These are phyloP conservation scores for Chytridium lagenaria DNA, from an alignment of 371 early-diverging fungal genomes.

Conservation along the genomic window DNA sequence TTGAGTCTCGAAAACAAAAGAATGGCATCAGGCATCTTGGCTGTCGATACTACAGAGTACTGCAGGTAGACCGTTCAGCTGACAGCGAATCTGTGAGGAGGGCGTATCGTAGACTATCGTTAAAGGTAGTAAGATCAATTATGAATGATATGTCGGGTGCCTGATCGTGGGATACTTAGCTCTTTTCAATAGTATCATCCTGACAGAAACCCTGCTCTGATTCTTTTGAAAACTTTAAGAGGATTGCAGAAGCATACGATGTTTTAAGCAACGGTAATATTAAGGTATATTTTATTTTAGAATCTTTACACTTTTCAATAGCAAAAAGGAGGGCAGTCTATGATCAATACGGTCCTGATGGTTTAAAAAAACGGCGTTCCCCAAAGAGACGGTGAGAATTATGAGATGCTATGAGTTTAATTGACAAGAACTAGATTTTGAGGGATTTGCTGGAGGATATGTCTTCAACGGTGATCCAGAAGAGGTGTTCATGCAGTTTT, in stretches of 20 bases:
- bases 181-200: constrained; percentile 57
- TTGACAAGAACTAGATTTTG: too few species aligned
- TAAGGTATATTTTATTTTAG: background rate
- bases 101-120: constrained; percentile 61
- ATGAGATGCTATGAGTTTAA: too few species aligned
- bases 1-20: background rate
- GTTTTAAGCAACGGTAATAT: constrained; percentile 56
- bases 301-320: constrained; percentile 17
- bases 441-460: constrained; percentile 56
- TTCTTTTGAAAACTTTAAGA: constrained; percentile 53
- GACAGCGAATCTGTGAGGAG: constrained; percentile 52
- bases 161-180: too few species aligned
- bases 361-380: constrained; percentile 58
- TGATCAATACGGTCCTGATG: constrained; percentile 62
- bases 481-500: constrained; percentile 54
- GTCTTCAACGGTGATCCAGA: constrained; percentile 56
- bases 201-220: constrained; percentile 50
- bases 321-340: constrained; percentile 61
- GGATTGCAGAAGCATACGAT: constrained; percentile 64
- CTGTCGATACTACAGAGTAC: constrained; percentile 51
- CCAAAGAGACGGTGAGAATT: constrained; percentile 43
- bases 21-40: background rate
- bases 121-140: constrained; percentile 49
- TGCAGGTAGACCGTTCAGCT: constrained; percentile 51
- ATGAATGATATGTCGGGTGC: too few species aligned